phyloP scores from a whole-genome alignment of 192 early-diverging fungal species.

The Coemansia sp. region DNA sequence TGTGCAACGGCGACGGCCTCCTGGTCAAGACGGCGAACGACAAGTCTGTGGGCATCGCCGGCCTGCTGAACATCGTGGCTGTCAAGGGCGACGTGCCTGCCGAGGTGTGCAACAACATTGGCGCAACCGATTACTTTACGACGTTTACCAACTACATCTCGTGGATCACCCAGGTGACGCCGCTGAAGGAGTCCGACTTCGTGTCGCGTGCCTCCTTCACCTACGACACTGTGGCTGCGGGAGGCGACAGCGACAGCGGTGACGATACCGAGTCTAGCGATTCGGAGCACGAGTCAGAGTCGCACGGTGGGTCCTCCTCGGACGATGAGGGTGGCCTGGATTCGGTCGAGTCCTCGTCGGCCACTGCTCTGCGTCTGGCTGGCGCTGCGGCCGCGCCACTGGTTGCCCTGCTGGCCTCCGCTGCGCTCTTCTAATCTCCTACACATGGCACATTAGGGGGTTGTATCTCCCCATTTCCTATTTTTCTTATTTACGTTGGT shows the following conservation, averaged over 20 bases:
- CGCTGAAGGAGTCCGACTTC: constrained; percentile 33
- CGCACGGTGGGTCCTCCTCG: not conserved
- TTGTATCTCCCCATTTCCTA: too few species aligned
- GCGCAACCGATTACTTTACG: constrained; percentile 40
- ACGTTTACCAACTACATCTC: constrained; percentile 46
- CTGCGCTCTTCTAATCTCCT: too few species aligned
- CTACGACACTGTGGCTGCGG: constrained; percentile 2
- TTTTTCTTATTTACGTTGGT: too few species aligned
- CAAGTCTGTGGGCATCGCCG: constrained; percentile 32
- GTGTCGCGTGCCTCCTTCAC: constrained; percentile 31
- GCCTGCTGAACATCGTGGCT: constrained; percentile 45
- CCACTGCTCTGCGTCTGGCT: constrained; percentile 7
- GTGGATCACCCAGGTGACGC: constrained; percentile 46
- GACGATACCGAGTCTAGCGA: not conserved
- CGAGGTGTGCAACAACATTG: constrained; percentile 12
- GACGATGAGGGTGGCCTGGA: too few species aligned
- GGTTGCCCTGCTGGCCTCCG: not conserved
- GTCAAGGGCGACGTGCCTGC: constrained; percentile 27
- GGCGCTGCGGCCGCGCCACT: constrained; percentile 6
- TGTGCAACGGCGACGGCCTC: constrained; percentile 38
- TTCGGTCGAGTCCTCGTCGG: not conserved
- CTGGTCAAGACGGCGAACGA: constrained; percentile 31
- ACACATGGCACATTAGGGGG: too few species aligned
- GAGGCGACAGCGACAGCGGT: not conserved
- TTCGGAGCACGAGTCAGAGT: constrained; percentile 7